phyloP scores from a whole-genome alignment of 2,329 filamentous ascomycete genomes.

The Massarina eburnea region DNA sequence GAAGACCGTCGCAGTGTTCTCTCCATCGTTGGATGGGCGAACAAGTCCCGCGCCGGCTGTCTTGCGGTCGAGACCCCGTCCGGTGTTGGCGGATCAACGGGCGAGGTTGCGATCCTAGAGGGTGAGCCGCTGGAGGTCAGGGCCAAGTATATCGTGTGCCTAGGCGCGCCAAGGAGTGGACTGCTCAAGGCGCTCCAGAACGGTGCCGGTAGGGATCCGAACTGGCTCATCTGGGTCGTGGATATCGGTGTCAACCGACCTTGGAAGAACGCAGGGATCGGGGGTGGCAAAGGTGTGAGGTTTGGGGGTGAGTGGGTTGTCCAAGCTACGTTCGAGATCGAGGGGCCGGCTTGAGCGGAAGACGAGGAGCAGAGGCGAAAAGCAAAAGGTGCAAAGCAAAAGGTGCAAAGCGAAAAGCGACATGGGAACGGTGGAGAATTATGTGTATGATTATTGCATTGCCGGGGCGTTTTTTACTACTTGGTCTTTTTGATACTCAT shows the following conservation, averaged over 20 bases:
- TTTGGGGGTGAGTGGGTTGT: conserved; percentile 88
- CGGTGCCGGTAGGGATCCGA: conserved; percentile 53
- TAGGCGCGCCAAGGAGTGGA: conserved; percentile 85
- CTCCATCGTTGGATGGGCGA: conserved; percentile 91
- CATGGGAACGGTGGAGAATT: background rate
- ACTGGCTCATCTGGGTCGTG: conserved; percentile 80
- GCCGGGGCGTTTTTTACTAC: conserved; percentile 19
- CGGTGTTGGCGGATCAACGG: conserved; percentile 77
- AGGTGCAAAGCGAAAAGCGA: too few relatives aligned
- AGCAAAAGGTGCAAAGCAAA: background rate
- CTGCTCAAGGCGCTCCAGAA: conserved; percentile 74
- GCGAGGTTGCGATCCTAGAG: conserved; percentile 63
- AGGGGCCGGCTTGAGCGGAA: too few relatives aligned
- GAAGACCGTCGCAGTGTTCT: conserved; percentile 83
- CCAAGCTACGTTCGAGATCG: conserved; percentile 59
- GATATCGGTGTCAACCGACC: conserved; percentile 86
- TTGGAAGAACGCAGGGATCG: conserved; percentile 82
- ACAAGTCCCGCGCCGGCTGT: conserved; percentile 79
- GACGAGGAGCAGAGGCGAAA: conserved; percentile 19
- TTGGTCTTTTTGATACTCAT: background rate
- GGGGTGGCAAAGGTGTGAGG: conserved; percentile 79
- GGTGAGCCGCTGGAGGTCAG: conserved; percentile 78
- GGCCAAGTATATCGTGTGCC: conserved; percentile 78
- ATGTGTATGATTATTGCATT: conserved; percentile 17
- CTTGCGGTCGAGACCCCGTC: conserved; percentile 90